Percentiles rank a stretch among this genome's conserved stretches.
Conservation (phyloP, 2,329 filamentous ascomycete species). For the Chaetomium olivaceum region DNA sequence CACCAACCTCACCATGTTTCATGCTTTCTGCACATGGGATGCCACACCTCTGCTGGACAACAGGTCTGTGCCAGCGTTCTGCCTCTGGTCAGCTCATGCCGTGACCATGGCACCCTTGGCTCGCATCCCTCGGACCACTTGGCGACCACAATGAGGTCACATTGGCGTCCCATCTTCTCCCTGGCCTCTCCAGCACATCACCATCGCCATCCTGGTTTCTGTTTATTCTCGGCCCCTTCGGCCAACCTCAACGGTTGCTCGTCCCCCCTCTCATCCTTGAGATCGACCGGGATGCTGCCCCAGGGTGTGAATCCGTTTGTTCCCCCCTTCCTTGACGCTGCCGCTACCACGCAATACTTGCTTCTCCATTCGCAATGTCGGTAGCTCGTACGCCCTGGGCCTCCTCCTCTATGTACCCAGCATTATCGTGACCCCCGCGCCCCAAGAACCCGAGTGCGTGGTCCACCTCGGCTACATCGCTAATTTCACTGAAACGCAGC, state of each 20-base stretch:
- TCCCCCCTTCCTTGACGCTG: background rate
- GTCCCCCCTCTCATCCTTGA: background rate
- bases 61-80: background rate
- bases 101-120: conserved; percentile 15
- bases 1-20: conserved; percentile 29
- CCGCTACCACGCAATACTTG: background rate
- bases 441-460: conserved; percentile 3
- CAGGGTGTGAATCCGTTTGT: background rate
- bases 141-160: conserved; percentile 9
- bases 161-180: conserved; percentile 14
- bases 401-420: background rate
- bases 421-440: conserved; percentile 11
- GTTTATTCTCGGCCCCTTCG: conserved; percentile 11
- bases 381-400: background rate
- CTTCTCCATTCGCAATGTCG: background rate
- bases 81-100: conserved; percentile 10
- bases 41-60: conserved; percentile 1
- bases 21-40: conserved; percentile 21
- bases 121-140: conserved; percentile 19
- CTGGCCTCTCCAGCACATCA: background rate
- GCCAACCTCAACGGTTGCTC: conserved; percentile 5
- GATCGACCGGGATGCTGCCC: conserved; percentile 13
- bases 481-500: conserved; percentile 31
- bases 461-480: conserved; percentile 10
- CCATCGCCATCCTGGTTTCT: conserved; percentile 17